Evolutionary conservation across 148 eudicot genomes (phyloP).

Genomic region (Selenicereus undatus): DNA sequence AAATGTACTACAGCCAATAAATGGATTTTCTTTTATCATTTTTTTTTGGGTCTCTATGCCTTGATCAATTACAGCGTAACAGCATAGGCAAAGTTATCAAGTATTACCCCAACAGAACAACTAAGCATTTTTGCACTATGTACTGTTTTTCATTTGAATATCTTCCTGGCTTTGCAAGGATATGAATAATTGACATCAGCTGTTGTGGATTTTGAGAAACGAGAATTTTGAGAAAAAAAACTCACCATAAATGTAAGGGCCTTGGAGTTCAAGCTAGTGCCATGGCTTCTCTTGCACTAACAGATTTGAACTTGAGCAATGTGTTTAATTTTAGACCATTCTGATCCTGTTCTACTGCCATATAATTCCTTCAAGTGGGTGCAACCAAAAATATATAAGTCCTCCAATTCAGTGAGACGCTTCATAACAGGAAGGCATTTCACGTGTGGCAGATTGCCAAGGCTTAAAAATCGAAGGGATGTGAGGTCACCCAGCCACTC

Average conservation of each 20-base stretch:
- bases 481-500: background rate
- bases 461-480: background rate
- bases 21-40: no score
- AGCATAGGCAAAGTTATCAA: no score
- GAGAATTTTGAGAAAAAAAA: background rate
- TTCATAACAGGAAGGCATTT: background rate
- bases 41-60: no score
- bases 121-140: no score
- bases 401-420: background rate
- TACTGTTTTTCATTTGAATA: no score
- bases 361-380: background rate
- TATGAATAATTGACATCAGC: no score
- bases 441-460: background rate
- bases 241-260: background rate
- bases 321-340: conserved; percentile 2
- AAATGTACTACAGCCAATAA: no score
- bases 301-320: background rate
- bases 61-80: no score
- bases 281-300: background rate
- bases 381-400: background rate
- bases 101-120: no score
- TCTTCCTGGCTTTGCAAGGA: no score
- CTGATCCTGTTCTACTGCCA: background rate
- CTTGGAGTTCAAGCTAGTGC: background rate
- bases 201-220: no score